These are phyloP conservation scores for Phaffomyces opuntiae DNA, from an alignment of 805 yeast species.

Conservation along the genomic window DNA sequence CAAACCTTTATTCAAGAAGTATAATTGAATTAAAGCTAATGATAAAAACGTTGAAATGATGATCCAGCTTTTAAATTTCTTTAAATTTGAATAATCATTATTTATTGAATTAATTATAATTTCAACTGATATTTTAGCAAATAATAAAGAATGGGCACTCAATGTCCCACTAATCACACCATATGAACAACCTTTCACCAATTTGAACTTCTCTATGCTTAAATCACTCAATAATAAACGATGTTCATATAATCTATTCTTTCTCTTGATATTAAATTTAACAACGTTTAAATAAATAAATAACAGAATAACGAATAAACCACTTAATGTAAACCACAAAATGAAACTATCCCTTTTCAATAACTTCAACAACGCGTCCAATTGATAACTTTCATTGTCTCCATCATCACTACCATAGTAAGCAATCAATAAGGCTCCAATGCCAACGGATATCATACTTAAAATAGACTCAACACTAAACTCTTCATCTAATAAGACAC, in stretches of 20 bases:
- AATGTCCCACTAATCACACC: conserved; percentile 70
- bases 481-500: conserved; percentile 58
- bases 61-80: conserved; percentile 37
- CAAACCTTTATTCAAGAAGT: conserved; percentile 68
- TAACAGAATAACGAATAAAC: conserved; percentile 23
- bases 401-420: conserved; percentile 56
- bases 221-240: not conserved
- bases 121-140: conserved; percentile 82
- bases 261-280: conserved; percentile 4
- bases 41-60: conserved; percentile 48
- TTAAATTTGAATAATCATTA: conserved; percentile 27
- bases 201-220: conserved; percentile 12
- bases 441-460: conserved; percentile 63
- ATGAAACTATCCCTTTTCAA: conserved; percentile 42
- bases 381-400: conserved; percentile 37
- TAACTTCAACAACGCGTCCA: conserved; percentile 39
- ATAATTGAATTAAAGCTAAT: conserved; percentile 66
- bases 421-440: conserved; percentile 77
- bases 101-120: conserved; percentile 41
- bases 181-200: conserved; percentile 50
- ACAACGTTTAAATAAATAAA: conserved; percentile 24
- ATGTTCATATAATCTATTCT: not conserved
- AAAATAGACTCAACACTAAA: conserved; percentile 49
- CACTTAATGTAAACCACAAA: conserved; percentile 43
- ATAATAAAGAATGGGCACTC: conserved; percentile 77